Percentiles rank a stretch among this genome's conserved stretches.
Conservation (phyloP, 1,284 basidiomycete genomes). For the Irpex lacteus region DNA sequence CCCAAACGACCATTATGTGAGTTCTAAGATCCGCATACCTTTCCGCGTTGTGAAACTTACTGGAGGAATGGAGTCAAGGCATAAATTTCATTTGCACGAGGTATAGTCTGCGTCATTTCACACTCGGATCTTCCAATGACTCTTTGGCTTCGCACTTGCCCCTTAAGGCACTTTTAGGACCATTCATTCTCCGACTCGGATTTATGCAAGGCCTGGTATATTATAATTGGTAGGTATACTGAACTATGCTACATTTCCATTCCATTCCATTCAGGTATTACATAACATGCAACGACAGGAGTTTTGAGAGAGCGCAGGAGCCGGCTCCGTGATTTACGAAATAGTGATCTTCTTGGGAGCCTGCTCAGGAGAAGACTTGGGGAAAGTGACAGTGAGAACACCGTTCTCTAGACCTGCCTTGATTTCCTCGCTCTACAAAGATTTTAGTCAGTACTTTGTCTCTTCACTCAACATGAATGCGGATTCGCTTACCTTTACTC, state of each 20-base stretch:
- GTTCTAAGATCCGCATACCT: too few species aligned
- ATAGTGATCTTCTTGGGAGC: constrained; percentile 37
- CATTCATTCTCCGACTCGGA: too few species aligned
- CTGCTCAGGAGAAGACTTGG: constrained; percentile 34
- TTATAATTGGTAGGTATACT: background rate
- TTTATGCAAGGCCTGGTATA: background rate
- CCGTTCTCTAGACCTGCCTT: constrained; percentile 44
- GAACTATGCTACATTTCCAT: background rate
- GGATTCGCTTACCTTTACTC: constrained; percentile 40
- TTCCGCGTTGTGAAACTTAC: too few species aligned
- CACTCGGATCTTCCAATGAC: too few species aligned
- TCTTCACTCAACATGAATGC: background rate
- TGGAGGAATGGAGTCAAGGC: too few species aligned
- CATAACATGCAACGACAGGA: background rate
- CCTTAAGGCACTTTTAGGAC: too few species aligned
- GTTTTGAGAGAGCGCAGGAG: background rate
- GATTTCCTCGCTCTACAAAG: constrained; percentile 35
- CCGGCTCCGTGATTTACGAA: constrained; percentile 12
- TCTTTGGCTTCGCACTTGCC: too few species aligned
- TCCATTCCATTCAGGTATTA: background rate
- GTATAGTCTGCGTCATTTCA: too few species aligned
- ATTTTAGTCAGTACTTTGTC: constrained; percentile 5
- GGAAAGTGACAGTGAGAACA: constrained; percentile 42
- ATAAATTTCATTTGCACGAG: too few species aligned
- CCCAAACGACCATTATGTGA: too few species aligned